These are phyloP conservation scores for Neonothopanus nambi DNA, from an alignment of 1,284 basidiomycete genomes.

Conservation along the genomic window DNA sequence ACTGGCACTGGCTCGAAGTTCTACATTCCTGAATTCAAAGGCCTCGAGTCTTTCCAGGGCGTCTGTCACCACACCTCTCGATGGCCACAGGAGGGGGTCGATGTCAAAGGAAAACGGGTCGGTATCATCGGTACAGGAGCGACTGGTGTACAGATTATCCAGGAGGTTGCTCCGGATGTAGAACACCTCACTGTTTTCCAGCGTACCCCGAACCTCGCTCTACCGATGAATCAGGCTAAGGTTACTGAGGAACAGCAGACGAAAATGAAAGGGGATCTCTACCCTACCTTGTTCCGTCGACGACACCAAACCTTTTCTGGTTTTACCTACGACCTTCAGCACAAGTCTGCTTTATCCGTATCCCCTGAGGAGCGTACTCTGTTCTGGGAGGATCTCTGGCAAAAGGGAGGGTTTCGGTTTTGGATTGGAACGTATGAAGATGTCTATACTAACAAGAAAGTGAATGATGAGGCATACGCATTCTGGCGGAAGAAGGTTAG, in stretches of 20 bases:
- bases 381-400: constrained; percentile 24
- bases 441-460: constrained; percentile 19
- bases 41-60: constrained; percentile 27
- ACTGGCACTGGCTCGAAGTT: constrained; percentile 24
- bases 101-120: constrained; percentile 24
- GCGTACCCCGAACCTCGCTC: constrained; percentile 26
- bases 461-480: constrained; percentile 23
- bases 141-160: constrained; percentile 29
- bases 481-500: constrained; percentile 28
- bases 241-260: constrained; percentile 14
- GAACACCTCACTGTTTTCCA: constrained; percentile 31
- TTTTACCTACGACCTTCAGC: constrained; percentile 18
- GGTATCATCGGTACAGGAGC: constrained; percentile 27
- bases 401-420: constrained; percentile 24
- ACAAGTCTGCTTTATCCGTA: constrained; percentile 14
- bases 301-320: constrained; percentile 26
- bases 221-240: constrained; percentile 25
- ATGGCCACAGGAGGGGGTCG: constrained; percentile 25
- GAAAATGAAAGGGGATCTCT: constrained; percentile 22
- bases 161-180: constrained; percentile 23
- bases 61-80: constrained; percentile 23
- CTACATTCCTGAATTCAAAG: constrained; percentile 23
- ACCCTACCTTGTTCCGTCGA: constrained; percentile 22
- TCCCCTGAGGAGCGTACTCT: constrained; percentile 23
- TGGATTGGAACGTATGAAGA: constrained; percentile 23